phyloP scores from a whole-genome alignment of 2,329 filamentous ascomycete genomes.

The Ophiosphaerella herpotricha region DNA sequence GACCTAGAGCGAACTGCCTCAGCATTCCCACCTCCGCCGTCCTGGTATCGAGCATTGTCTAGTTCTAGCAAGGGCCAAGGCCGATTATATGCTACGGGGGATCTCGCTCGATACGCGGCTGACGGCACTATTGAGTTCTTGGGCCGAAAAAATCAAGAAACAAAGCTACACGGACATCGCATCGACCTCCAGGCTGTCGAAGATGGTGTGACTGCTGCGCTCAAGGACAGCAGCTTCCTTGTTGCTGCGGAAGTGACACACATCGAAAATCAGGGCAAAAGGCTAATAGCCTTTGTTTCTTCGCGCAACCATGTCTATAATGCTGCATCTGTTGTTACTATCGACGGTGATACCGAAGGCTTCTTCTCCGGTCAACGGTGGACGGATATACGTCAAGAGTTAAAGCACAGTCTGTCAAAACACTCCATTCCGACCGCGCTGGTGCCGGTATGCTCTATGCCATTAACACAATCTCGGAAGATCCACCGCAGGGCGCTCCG shows the following conservation, averaged over 20 bases:
- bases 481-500: slow-evolving; percentile 31
- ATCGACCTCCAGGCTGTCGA: slow-evolving; percentile 28
- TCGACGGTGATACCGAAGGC: neutral
- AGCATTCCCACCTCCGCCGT: neutral
- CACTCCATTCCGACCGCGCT: slow-evolving; percentile 47
- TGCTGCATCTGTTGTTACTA: too few relatives aligned
- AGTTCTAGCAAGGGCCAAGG: neutral
- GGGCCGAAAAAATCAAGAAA: slow-evolving; percentile 26
- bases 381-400: slow-evolving; percentile 1
- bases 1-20: neutral
- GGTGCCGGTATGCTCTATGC: slow-evolving; percentile 42
- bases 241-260: neutral
- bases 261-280: neutral
- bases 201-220: neutral
- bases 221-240: neutral
- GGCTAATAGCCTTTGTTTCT: neutral
- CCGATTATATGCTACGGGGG: slow-evolving; percentile 12
- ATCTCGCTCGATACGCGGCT: slow-evolving; percentile 1
- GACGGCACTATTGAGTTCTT: slow-evolving; percentile 11
- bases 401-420: slow-evolving; percentile 23
- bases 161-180: slow-evolving; percentile 28
- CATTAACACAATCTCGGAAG: slow-evolving; percentile 42
- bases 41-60: too few relatives aligned
- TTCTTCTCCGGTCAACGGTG: neutral
- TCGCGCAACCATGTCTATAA: too few relatives aligned